A percentile compares a stretch with the other conserved stretches of the same genome.
phyloP scores from a whole-genome alignment of 441 rosid genomes.

The Macaranga tanarius region DNA sequence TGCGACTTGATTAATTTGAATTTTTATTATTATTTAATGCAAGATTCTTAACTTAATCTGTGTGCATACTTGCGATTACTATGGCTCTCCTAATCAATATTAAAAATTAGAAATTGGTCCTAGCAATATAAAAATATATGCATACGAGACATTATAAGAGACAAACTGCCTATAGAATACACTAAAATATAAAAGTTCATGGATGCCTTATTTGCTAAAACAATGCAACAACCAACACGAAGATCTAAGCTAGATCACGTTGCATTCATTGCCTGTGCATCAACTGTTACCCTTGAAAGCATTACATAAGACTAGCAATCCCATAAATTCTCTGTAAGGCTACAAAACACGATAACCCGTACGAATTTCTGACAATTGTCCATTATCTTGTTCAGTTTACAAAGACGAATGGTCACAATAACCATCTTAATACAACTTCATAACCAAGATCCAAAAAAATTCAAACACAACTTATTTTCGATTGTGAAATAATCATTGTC shows the following conservation, averaged over 20 bases:
- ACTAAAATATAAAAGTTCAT: neutral
- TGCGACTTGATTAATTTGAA: neutral
- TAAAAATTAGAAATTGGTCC: neutral
- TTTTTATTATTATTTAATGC: neutral
- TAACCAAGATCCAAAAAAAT: neutral
- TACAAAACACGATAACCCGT: neutral
- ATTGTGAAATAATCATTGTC: neutral
- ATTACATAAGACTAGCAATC: too few relatives aligned
- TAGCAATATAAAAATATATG: neutral
- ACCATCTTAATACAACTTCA: neutral
- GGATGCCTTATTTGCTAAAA: neutral
- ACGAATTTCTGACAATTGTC: neutral
- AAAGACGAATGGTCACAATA: neutral
- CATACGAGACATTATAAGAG: neutral
- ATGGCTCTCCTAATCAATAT: neutral
- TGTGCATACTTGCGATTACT: neutral
- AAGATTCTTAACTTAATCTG: neutral
- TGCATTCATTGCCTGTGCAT: slow-evolving; percentile 13
- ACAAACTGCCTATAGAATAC: neutral
- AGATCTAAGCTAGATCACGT: slow-evolving; percentile 21
- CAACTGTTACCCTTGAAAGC: slow-evolving; percentile 1
- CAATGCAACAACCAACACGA: slow-evolving; percentile 24
- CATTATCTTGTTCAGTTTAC: neutral
- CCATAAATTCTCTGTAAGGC: too few relatives aligned
- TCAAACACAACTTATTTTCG: neutral